These are phyloP conservation scores for Flaveria robusta DNA, from an alignment of 129 eudicot species.

Conservation along the genomic window DNA sequence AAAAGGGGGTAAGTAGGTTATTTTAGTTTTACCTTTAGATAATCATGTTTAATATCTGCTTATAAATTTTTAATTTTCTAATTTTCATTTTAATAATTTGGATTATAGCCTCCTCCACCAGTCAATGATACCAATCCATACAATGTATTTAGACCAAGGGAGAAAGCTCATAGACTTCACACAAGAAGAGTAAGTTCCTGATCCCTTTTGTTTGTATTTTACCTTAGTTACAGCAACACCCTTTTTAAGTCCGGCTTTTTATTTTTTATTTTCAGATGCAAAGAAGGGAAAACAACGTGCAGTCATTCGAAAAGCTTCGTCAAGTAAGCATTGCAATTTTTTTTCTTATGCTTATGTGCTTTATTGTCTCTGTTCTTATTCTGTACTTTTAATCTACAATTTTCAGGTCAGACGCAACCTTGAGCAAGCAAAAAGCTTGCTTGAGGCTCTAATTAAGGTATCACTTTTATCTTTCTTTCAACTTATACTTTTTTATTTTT, in stretches of 20 bases:
- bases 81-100: neutral
- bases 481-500: neutral
- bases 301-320: constrained; percentile 97
- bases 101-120: constrained; percentile 92
- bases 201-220: neutral
- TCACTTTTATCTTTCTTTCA: neutral
- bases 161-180: constrained; percentile 92
- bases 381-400: neutral
- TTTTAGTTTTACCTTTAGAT: neutral
- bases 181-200: constrained; percentile 73
- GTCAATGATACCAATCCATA: constrained; percentile 92
- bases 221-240: neutral
- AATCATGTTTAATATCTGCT: neutral
- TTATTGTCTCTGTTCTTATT: neutral
- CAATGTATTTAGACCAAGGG: constrained; percentile 98
- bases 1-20: neutral
- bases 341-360: constrained; percentile 6
- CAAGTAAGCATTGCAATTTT: constrained; percentile 51
- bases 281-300: constrained; percentile 97
- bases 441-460: constrained; percentile 88
- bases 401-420: constrained; percentile 97
- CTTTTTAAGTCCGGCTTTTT: neutral
- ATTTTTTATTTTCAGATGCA: constrained; percentile 62
- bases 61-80: neutral
- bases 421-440: constrained; percentile 85